phyloP scores from a whole-genome alignment of 2,329 filamentous ascomycete genomes.

The Fusarium incarnatum region DNA sequence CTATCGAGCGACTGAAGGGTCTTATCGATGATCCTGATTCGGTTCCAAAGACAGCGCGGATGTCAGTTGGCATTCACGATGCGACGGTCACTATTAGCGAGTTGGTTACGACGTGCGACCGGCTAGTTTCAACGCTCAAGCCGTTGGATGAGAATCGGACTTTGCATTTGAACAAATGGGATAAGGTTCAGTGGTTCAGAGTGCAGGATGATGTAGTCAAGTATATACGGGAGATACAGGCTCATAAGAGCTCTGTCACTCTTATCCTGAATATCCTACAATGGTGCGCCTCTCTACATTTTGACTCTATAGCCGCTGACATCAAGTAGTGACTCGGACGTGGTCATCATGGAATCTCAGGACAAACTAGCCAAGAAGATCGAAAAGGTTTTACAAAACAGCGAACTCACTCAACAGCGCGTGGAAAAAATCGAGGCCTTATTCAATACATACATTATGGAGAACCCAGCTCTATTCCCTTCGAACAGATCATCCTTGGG shows the following conservation, averaged over 20 bases:
- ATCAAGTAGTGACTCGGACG: conserved; percentile 5
- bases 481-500: conserved; percentile 9
- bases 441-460: conserved; percentile 22
- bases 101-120: conserved; percentile 18
- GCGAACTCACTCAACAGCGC: conserved; percentile 7
- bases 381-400: conserved; percentile 6
- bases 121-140: background rate
- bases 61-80: conserved; percentile 23
- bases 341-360: conserved; percentile 20
- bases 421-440: conserved; percentile 15
- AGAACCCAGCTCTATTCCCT: background rate
- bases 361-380: conserved; percentile 11
- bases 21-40: conserved; percentile 23
- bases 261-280: conserved; percentile 25
- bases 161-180: background rate
- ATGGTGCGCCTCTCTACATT: background rate
- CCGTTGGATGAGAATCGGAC: background rate
- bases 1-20: conserved; percentile 10
- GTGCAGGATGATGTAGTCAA: conserved; percentile 27
- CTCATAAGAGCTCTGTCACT: conserved; percentile 21
- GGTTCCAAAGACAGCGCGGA: conserved; percentile 13
- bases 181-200: conserved; percentile 15
- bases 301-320: background rate
- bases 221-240: conserved; percentile 23
- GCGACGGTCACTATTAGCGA: conserved; percentile 25